Conservation (phyloP, 1,284 basidiomycete species). For the Puccinia hordei region DNA sequence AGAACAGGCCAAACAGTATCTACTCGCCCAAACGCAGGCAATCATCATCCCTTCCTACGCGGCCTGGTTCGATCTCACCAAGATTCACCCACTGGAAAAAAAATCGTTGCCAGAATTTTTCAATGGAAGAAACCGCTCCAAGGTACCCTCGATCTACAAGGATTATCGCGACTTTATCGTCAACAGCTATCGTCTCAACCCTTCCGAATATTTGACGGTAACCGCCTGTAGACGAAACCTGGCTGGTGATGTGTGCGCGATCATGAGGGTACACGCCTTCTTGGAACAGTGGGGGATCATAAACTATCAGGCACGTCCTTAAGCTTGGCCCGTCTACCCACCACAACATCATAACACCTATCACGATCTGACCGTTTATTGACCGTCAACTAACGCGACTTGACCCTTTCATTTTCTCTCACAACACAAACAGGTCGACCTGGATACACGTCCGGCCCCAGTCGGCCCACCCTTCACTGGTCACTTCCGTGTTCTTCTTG, state of each 20-base stretch:
- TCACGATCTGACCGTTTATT: neutral
- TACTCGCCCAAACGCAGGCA: constrained; percentile 88
- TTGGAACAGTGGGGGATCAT: constrained; percentile 98
- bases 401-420: neutral
- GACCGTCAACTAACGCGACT: constrained; percentile 21
- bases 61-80: constrained; percentile 95
- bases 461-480: constrained; percentile 97
- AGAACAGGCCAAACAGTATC: constrained; percentile 85
- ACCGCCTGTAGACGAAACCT: constrained; percentile 94
- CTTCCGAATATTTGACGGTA: constrained; percentile 93
- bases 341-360: neutral
- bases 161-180: constrained; percentile 99
- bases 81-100: constrained; percentile 88
- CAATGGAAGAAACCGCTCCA: constrained; percentile 88
- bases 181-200: constrained; percentile 93
- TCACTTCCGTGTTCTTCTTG: constrained; percentile 95
- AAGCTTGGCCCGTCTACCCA: neutral
- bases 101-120: constrained; percentile 97
- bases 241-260: constrained; percentile 95
- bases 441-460: constrained; percentile 88
- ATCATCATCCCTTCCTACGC: constrained; percentile 96
- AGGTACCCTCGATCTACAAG: constrained; percentile 96
- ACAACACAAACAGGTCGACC: constrained; percentile 75
- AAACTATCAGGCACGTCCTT: constrained; percentile 82
- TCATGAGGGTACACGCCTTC: constrained; percentile 98